phyloP scores from a whole-genome alignment of 1,284 basidiomycete genomes.

The Farysia itapuensis region DNA sequence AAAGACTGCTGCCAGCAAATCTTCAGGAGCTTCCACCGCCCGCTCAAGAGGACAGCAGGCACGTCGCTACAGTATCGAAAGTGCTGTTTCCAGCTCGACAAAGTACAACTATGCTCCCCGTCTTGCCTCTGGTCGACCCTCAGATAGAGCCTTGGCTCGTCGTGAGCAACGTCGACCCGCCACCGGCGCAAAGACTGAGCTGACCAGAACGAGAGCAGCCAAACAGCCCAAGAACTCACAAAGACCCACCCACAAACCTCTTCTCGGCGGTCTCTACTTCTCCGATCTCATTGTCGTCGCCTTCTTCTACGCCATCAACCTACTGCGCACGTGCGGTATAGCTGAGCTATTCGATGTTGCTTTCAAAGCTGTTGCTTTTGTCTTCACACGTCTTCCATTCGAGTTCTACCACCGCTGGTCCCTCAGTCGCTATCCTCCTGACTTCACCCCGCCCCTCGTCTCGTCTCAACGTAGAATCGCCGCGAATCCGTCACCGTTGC shows the following conservation, averaged over 20 bases:
- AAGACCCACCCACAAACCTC: too few species aligned
- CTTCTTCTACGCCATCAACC: slow-evolving; percentile 47
- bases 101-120: background rate
- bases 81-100: slow-evolving; percentile 12
- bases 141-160: background rate
- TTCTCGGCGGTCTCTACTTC: slow-evolving; percentile 54
- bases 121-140: background rate
- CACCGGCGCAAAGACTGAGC: background rate
- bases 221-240: slow-evolving; percentile 1
- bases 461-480: background rate
- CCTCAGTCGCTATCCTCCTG: slow-evolving; percentile 19
- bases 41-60: slow-evolving; percentile 34
- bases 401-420: slow-evolving; percentile 44
- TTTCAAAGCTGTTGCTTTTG: slow-evolving; percentile 38
- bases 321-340: slow-evolving; percentile 46
- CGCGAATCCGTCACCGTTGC: background rate
- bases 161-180: background rate
- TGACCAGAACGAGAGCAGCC: background rate
- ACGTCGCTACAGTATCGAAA: slow-evolving; percentile 20
- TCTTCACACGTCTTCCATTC: slow-evolving; percentile 28
- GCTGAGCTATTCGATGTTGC: slow-evolving; percentile 53
- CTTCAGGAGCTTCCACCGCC: slow-evolving; percentile 4
- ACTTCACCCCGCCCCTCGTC: background rate
- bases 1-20: slow-evolving; percentile 3
- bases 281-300: slow-evolving; percentile 53